Conservation (phyloP, 257 asterid species). For the Capsicum baccatum region DNA sequence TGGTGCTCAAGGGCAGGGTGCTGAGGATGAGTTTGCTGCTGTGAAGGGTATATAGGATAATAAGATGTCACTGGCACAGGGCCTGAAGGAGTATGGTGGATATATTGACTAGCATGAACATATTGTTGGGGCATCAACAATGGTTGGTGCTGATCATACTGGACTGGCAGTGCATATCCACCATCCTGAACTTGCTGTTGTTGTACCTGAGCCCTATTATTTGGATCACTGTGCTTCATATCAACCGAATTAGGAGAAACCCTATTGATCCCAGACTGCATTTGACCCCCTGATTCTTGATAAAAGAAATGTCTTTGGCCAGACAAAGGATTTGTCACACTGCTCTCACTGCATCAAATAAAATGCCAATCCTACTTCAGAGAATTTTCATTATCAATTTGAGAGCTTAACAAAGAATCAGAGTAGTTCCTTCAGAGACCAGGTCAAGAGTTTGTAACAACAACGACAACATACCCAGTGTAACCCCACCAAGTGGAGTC, state of each 20-base stretch:
- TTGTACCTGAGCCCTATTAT: constrained; percentile 58
- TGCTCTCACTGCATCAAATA: constrained; percentile 63
- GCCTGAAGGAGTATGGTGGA: constrained; percentile 63
- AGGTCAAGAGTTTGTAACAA: not conserved
- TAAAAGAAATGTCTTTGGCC: constrained; percentile 66
- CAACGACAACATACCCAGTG: too few relatives aligned
- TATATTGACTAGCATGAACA: constrained; percentile 69
- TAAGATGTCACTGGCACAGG: constrained; percentile 61
- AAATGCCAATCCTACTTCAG: constrained; percentile 28
- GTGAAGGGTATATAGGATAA: constrained; percentile 74
- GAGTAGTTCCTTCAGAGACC: not conserved
- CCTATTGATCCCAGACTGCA: constrained; percentile 58
- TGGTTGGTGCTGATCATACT: constrained; percentile 75
- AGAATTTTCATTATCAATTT: not conserved
- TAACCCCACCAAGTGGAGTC: too few relatives aligned
- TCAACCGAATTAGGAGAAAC: constrained; percentile 53
- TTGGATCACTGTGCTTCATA: constrained; percentile 53
- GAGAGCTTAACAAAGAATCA: not conserved
- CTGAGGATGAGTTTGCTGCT: constrained; percentile 64
- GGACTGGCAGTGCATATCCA: constrained; percentile 54
- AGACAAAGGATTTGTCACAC: constrained; percentile 48
- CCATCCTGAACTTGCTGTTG: constrained; percentile 68
- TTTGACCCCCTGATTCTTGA: constrained; percentile 62
- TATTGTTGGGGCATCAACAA: constrained; percentile 67
- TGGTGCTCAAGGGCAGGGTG: constrained; percentile 63